Evolutionary conservation across 169 alveolate genomes (phyloP).

Genomic region (Sarcocystis neurona): DNA sequence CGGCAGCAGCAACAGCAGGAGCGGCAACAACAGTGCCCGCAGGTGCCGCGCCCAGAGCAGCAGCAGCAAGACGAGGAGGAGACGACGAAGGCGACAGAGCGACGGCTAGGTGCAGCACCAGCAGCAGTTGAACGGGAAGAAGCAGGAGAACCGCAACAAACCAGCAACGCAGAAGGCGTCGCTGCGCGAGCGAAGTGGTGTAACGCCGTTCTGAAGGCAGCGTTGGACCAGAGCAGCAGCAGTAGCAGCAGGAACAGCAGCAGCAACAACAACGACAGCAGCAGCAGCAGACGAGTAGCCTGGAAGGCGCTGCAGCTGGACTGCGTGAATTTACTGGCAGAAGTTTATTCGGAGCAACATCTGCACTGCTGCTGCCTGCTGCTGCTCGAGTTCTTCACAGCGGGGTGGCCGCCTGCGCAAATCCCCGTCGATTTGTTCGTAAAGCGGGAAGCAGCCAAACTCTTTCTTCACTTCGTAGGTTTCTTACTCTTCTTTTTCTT

Average conservation of each 20-base stretch:
- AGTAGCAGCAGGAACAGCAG: no score
- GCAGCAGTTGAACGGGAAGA: neutral
- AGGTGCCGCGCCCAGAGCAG: no score
- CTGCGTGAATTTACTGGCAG: constrained; percentile 21
- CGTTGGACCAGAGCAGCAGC: no score
- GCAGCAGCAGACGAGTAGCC: no score
- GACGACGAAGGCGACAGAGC: no score
- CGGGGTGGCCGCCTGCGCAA: neutral
- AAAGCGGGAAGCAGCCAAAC: constrained; percentile 15
- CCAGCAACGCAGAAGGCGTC: neutral
- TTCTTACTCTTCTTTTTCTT: neutral
- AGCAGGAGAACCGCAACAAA: neutral
- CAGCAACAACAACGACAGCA: no score
- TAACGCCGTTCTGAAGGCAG: no score
- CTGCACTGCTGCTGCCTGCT: neutral
- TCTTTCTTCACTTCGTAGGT: constrained; percentile 6
- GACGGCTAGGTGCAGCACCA: no score
- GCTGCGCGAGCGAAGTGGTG: neutral
- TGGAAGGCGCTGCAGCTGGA: constrained; percentile 16
- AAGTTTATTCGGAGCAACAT: neutral
- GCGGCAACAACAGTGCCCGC: no score
- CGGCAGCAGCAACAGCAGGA: no score
- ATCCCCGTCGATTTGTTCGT: constrained; percentile 5
- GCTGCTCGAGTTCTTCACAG: constrained; percentile 15
- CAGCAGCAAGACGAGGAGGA: no score